A percentile compares a stretch with the other conserved stretches of the same genome.
Evolutionary conservation across 2,329 filamentous ascomycete genomes (phyloP).

Genomic region (Mycosphaerelloides madeirae): DNA sequence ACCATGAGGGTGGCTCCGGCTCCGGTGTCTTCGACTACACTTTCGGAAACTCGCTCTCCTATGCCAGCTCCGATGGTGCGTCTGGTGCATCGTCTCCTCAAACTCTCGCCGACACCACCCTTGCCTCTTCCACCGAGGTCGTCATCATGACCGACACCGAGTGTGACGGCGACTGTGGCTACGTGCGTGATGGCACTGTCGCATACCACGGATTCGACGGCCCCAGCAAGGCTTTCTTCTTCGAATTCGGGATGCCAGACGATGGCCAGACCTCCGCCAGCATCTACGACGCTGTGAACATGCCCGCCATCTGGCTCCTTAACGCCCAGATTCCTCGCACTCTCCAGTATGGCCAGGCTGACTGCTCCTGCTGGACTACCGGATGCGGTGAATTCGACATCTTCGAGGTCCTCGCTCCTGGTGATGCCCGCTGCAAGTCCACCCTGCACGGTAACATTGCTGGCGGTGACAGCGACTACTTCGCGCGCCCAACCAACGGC

Average conservation of each 20-base stretch:
- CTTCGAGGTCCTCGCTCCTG: constrained; percentile 63
- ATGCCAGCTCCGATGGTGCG: constrained; percentile 46
- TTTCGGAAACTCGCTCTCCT: constrained; percentile 57
- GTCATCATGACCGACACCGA: constrained; percentile 48
- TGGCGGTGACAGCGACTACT: constrained; percentile 67
- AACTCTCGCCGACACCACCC: constrained; percentile 46
- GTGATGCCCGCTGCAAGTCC: constrained; percentile 63
- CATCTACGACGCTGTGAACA: constrained; percentile 47
- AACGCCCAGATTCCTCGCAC: constrained; percentile 69
- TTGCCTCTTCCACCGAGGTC: constrained; percentile 49
- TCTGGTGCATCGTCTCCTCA: constrained; percentile 45
- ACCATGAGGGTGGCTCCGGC: constrained; percentile 52
- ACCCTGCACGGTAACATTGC: constrained; percentile 61
- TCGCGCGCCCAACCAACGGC: constrained; percentile 57
- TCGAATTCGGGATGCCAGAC: constrained; percentile 68
- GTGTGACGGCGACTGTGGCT: constrained; percentile 42
- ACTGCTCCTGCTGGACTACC: constrained; percentile 67
- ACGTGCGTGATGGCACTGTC: constrained; percentile 32
- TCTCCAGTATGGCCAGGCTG: constrained; percentile 58
- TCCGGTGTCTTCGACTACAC: constrained; percentile 52
- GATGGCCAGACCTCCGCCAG: constrained; percentile 45
- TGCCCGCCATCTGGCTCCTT: constrained; percentile 71
- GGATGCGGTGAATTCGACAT: constrained; percentile 74
- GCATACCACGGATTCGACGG: constrained; percentile 65
- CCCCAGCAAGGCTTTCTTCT: constrained; percentile 66